Evolutionary conservation across 2,329 filamentous ascomycete genomes (phyloP), one percentile per base, ranked within the genome.

Genomic region (Rutstroemia sp.): DNA sequence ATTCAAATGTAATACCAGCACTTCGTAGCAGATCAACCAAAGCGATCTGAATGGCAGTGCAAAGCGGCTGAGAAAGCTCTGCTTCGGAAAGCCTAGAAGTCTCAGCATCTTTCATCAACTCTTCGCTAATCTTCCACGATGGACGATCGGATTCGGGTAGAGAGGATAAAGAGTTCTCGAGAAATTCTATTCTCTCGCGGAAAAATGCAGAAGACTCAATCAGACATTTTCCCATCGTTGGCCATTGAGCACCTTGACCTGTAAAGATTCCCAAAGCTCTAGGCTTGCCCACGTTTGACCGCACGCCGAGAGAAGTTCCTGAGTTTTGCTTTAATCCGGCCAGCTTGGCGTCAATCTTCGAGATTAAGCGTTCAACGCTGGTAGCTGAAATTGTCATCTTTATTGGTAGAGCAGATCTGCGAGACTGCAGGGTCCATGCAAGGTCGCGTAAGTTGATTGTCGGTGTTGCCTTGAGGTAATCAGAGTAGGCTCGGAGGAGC

Each of bases 41-140:
- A 0, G 71, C n/a, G 25, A 80, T 65, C 61, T 80, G 77, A 1
- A 80, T 58, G 0, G 76, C 73, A 0, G 74, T 76, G 58, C 70
- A 74, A 69, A 72, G 65, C 57, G 74, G 73, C 60, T 75, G 73
- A n/a, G 58, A 51, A 5, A 47, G 25, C 1, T 17, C 17, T 10
- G 30, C 42, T 19, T 51, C 39, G 75, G 73, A 1, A 72, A 75
- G 4, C 65, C 64, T 2, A 73, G 57, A 56, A 2, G 34, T 10
- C 6, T 19, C 12, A 10, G 21, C 9, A 3, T 45, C 46, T 1
- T 72, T 70, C 25, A 69, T 48, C 5, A 76, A 67, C 59, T 75
- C 71, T 38, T 70, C 66, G 2, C 69, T 30, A 1, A 59, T n/a
- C 21, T 46, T 53, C 58, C 58, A 62, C 4, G 34, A 30, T 10